phyloP scores from a whole-genome alignment of 1,139 yeast species.

The Hansenula anomala region DNA sequence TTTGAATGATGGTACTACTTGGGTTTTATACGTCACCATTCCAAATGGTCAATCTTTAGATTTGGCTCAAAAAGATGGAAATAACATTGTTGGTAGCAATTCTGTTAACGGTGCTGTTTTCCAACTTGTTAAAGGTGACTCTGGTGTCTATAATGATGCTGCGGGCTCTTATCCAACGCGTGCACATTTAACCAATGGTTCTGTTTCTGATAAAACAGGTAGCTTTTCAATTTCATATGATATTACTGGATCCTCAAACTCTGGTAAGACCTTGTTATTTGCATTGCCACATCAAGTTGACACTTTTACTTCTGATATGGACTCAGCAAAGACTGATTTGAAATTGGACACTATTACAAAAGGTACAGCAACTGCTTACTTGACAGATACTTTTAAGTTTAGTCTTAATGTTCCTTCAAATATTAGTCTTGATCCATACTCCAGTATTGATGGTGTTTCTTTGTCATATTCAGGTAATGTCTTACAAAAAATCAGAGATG shows the following conservation, averaged over 20 bases:
- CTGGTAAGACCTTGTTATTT: conserved; percentile 38
- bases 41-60: conserved; percentile 31
- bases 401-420: conserved; percentile 40
- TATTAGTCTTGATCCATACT: conserved; percentile 57
- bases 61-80: conserved; percentile 44
- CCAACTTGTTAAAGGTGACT: conserved; percentile 36
- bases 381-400: conserved; percentile 46
- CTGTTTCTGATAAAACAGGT: conserved; percentile 23
- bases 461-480: conserved; percentile 36
- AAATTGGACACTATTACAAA: conserved; percentile 61
- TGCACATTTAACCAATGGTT: conserved; percentile 24
- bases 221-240: conserved; percentile 33
- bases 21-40: conserved; percentile 44
- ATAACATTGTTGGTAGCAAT: conserved; percentile 42
- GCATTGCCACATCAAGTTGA: conserved; percentile 67
- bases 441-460: conserved; percentile 34
- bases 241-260: conserved; percentile 30
- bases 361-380: conserved; percentile 60
- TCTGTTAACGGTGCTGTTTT: conserved; percentile 30
- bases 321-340: conserved; percentile 29
- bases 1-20: conserved; percentile 35
- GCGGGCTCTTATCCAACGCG: conserved; percentile 45
- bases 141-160: conserved; percentile 44
- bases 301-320: conserved; percentile 29
- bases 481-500: conserved; percentile 34